Conservation (phyloP, 345 rosid genomes). For the Salix udensis region DNA sequence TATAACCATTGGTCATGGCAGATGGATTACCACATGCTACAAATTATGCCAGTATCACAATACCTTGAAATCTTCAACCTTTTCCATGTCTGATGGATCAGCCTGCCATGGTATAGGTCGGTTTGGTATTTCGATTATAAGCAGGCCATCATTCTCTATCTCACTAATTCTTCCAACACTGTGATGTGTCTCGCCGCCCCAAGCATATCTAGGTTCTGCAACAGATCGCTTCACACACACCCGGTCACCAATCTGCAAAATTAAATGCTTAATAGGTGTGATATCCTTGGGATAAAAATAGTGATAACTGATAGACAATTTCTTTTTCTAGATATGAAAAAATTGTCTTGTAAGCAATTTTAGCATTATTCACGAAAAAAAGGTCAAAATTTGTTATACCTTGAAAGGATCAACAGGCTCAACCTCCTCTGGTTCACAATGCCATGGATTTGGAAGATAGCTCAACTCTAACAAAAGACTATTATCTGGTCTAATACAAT, state of each 20-base stretch:
- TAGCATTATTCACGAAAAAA: no score
- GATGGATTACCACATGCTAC: no score
- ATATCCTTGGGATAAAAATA: constrained; percentile 6
- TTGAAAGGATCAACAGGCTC: constrained; percentile 84
- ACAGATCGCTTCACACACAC: constrained; percentile 98
- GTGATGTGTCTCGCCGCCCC: constrained; percentile 99
- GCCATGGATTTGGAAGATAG: constrained; percentile 90
- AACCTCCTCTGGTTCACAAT: constrained; percentile 97
- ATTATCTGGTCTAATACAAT: constrained; percentile 92
- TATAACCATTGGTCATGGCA: not conserved
- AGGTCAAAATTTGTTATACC: constrained; percentile 33
- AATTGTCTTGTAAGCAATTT: no score
- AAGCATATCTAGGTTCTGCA: constrained; percentile 97
- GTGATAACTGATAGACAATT: not conserved
- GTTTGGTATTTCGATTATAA: constrained; percentile 85
- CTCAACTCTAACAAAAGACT: constrained; percentile 84
- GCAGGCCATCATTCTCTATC: constrained; percentile 92
- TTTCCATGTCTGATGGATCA: constrained; percentile 99
- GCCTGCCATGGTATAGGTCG: constrained; percentile 96
- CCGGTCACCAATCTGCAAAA: constrained; percentile 76
- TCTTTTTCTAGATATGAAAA: not conserved
- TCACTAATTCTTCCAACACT: constrained; percentile 92
- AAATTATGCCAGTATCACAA: no score
- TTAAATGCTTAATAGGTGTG: constrained; percentile 7
- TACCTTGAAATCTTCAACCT: constrained; percentile 95